Conservation (phyloP, 75 land plant species). For the Cunninghamia lanceolata region DNA sequence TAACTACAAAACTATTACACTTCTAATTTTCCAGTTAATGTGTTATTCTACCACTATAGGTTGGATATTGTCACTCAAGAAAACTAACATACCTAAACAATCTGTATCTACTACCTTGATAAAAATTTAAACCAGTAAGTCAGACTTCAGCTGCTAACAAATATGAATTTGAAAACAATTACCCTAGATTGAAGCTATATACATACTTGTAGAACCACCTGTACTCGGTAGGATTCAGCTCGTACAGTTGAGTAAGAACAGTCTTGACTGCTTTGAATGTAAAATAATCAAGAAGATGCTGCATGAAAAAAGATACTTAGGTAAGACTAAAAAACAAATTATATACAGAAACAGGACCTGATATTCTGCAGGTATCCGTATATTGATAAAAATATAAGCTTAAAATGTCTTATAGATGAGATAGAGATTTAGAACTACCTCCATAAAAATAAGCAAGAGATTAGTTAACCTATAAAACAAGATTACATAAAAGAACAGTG, state of each 20-base stretch:
- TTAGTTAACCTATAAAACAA: background rate
- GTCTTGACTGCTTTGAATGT: conserved; percentile 93
- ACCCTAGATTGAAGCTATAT: background rate
- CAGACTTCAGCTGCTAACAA: background rate
- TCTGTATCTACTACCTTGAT: background rate
- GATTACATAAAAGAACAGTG: background rate
- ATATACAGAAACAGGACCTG: background rate
- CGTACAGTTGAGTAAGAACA: conserved; percentile 91
- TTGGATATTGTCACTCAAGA: background rate
- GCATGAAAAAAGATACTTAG: conserved; percentile 26
- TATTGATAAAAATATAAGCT: background rate
- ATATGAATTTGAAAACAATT: conserved; percentile 7
- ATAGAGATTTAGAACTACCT: background rate
- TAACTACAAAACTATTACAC: background rate
- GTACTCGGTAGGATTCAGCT: conserved; percentile 95
- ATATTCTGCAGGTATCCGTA: background rate
- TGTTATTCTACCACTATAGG: background rate
- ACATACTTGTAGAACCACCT: conserved; percentile 94
- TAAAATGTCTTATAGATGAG: background rate
- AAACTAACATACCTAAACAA: background rate
- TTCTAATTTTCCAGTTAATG: background rate
- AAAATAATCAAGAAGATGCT: conserved; percentile 91
- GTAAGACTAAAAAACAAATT: background rate
- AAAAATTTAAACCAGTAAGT: background rate
- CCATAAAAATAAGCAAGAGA: background rate